Conservation (phyloP, 73 alveolate species). For the Blepharisma stoltei region DNA sequence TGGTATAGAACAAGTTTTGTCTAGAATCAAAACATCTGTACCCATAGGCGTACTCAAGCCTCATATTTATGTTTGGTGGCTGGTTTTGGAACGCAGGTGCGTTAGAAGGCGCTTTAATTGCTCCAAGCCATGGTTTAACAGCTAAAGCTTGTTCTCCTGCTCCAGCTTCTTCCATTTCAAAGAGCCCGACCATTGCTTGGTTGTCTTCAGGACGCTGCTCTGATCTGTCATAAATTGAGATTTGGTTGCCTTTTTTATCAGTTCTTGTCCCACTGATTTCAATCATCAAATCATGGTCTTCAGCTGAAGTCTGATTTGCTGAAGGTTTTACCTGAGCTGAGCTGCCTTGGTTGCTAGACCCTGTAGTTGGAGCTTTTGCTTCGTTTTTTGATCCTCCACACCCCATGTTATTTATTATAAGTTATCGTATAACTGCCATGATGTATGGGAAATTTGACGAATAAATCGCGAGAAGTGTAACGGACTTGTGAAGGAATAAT, state of each 20-base stretch:
- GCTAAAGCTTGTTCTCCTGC: constrained; percentile 80
- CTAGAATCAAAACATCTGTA: constrained; percentile 93
- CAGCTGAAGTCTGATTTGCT: constrained; percentile 24
- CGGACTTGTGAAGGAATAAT: too few relatives aligned
- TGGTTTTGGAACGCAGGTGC: constrained; percentile 48
- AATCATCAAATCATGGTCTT: neutral
- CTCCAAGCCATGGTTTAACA: constrained; percentile 77
- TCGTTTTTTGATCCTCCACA: constrained; percentile 50
- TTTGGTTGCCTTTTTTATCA: constrained; percentile 62
- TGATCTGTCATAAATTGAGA: constrained; percentile 35
- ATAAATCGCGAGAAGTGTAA: too few relatives aligned
- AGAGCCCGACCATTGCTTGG: constrained; percentile 36
- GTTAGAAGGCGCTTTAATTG: constrained; percentile 71
- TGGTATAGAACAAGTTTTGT: constrained; percentile 82
- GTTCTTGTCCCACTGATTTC: constrained; percentile 28
- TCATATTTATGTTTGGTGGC: constrained; percentile 79
- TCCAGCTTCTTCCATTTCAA: constrained; percentile 72
- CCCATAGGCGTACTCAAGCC: constrained; percentile 92
- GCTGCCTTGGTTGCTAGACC: constrained; percentile 34
- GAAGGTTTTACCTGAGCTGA: constrained; percentile 32
- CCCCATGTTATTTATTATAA: constrained; percentile 35
- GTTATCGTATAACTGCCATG: constrained; percentile 29
- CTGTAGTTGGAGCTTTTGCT: constrained; percentile 45
- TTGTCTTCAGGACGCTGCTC: constrained; percentile 53
- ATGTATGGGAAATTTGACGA: neutral